Evolutionary conservation across 768 basidiomycete genomes (phyloP), one percentile per base, ranked within the genome.

Genomic region (Mycena capillaripes): DNA sequence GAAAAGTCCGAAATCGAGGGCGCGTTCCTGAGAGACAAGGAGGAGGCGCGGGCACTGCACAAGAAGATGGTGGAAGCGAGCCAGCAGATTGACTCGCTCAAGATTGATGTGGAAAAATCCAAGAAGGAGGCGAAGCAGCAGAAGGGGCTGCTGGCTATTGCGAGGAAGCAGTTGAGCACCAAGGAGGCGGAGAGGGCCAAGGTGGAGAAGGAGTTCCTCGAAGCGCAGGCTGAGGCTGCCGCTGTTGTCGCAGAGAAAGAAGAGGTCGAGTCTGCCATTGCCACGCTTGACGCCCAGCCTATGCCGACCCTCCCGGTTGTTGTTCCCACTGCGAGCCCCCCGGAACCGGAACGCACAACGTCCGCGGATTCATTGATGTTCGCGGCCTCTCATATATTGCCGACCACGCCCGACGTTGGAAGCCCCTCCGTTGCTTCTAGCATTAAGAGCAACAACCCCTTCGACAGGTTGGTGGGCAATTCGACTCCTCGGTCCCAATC

Each of bases 91-190:
- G 90, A 93, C 55, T 78, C 84, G 14, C 80, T 92, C 61, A 97
- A 94, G 80, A 84, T 82, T 14, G 92, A 95, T 71, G 84, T 96
- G 25, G 98, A 99, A 81, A 97, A 94, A 84, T 81, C 89, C 46
- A 97, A 92, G 85, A 99, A 95, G 83, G 97, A 98, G 61, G 96
- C 95, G 2, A 93, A 97, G 80, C 96, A 98, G 79, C 97, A 98
- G 84, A 98, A 96, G 80, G 98, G 98, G 12, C 86, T 97, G 73
- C 87, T 97, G 27, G 97, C 97, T 6, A 97, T 99, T 79, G 95
- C 95, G 7, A 93, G 93, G 85, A 99, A 99, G 81, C 98, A 99
- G 84, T 85, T 99, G 30, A 89, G 89, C 29, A 90, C 93, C 6
- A 93, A 95, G 72, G 97, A 99, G 80, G 85, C 88, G 0, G 94